These are phyloP conservation scores for Aspergillus kassunensis DNA, from an alignment of 495 filamentous ascomycete species.

Conservation along the genomic window DNA sequence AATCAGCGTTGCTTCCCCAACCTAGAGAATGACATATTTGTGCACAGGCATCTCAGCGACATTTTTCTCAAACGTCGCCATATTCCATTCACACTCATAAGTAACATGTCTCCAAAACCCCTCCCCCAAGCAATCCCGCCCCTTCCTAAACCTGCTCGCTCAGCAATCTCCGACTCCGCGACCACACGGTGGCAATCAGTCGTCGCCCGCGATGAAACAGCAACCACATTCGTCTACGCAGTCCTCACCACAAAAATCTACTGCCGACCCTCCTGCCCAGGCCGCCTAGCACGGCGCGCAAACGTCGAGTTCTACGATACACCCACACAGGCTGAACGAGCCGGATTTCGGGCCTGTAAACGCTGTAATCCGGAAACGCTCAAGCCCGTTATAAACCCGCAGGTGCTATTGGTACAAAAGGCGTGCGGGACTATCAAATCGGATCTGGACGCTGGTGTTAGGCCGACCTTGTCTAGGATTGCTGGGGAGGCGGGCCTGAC, in stretches of 20 bases:
- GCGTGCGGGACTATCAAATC: slow-evolving; percentile 37
- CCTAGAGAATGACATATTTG: no score
- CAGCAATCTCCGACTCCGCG: slow-evolving; percentile 26
- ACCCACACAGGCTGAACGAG: slow-evolving; percentile 49
- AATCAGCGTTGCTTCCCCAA: no score
- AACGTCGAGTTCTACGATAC: slow-evolving; percentile 58
- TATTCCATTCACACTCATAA: no score
- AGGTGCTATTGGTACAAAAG: slow-evolving; percentile 40
- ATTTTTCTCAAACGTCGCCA: no score
- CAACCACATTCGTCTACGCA: slow-evolving; percentile 55
- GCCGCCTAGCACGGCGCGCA: slow-evolving; percentile 57
- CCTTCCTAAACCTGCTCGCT: slow-evolving; percentile 17
- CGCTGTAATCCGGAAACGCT: slow-evolving; percentile 54
- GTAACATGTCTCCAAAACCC: background rate
- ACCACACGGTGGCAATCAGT: slow-evolving; percentile 55
- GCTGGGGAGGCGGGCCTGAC: slow-evolving; percentile 53
- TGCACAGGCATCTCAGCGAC: no score
- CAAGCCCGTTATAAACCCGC: slow-evolving; percentile 36
- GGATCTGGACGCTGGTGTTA: slow-evolving; percentile 24
- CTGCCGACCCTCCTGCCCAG: slow-evolving; percentile 58
- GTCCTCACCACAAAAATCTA: slow-evolving; percentile 62
- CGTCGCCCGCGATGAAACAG: slow-evolving; percentile 44
- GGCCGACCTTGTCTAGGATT: slow-evolving; percentile 46
- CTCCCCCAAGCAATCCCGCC: slow-evolving; percentile 25
- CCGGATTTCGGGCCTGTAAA: slow-evolving; percentile 61